Base-by-base conservation (phyloP, 2,329 filamentous ascomycete species). In the Ceratocystis papillata region DNA sequence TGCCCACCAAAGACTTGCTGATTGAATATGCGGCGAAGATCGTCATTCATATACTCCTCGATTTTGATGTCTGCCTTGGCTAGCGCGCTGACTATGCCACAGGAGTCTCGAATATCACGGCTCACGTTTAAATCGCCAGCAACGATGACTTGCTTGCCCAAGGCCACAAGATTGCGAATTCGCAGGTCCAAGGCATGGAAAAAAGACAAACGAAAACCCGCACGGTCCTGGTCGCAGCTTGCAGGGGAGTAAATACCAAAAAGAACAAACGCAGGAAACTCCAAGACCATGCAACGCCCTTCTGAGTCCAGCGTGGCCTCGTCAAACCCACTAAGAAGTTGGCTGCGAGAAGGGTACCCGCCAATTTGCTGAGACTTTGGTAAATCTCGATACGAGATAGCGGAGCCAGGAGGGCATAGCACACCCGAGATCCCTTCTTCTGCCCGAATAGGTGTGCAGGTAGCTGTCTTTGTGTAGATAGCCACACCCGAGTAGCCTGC, bases 251-350 rank as follows among this genome's bases (percentile, higher is more conserved):
- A 97, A 1, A 95, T 87, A 3, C 93, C 94, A 63, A 99, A 83
- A 17, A 99, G 81, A 3, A 99, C 90, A 73, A 99, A 97, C 2
- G 90, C 92, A 0, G 91, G 90, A 70, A 99, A 97, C 73, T 97
- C 94, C 2, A 99, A 80, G 55, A 96, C 81, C 6, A 97, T 85
- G 71, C 91, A 96, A 61, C 94, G 87, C 0, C 94, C 94, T 78
- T 99, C 94, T 0, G 89, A 89, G 73, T 99, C 94, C 6, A 97
- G 82, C 0, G 81, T 81, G 1, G 81, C 79, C 53, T 89, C 85
- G 71, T 96, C 90, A 3, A 90, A 75, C 0, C 76, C 73, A 10
- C 80, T 78, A 0, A 80, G 77, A 1, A 96, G 79, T 72, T 96
- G 91, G 20, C 80, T 79, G 0, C 80, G 75, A 1, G 79, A 84